Percentiles rank a stretch among this genome's conserved stretches.
These are phyloP conservation scores for Hirschioporus abietinus DNA, from an alignment of 768 basidiomycete species.

Conservation along the genomic window DNA sequence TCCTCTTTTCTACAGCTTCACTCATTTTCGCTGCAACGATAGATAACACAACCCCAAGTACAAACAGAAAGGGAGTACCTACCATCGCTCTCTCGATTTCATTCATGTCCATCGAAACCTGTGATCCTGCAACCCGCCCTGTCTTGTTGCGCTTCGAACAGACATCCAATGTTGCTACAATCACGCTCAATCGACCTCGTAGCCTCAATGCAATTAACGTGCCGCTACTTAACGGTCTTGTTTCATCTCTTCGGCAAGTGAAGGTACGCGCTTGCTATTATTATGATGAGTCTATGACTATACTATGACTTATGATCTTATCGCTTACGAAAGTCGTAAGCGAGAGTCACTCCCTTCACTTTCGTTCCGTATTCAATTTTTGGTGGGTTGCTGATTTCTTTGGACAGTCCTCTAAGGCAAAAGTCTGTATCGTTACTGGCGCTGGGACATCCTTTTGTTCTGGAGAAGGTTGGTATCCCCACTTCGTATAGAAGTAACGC, in stretches of 20 bases:
- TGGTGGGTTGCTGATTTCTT: too few relatives aligned
- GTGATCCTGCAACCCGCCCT: background rate
- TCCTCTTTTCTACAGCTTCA: background rate
- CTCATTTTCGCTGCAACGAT: background rate
- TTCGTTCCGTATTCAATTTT: too few relatives aligned
- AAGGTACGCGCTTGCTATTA: background rate
- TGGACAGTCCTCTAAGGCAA: background rate
- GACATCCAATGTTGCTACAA: background rate
- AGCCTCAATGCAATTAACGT: constrained; percentile 3
- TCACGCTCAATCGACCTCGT: constrained; percentile 2
- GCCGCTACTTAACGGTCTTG: background rate
- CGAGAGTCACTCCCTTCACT: too few relatives aligned
- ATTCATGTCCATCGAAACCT: background rate
- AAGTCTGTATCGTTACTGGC: constrained; percentile 1
- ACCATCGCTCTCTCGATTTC: background rate
- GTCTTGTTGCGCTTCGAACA: background rate
- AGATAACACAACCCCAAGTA: background rate
- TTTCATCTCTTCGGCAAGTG: background rate
- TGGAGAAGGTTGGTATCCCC: background rate
- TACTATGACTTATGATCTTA: too few relatives aligned
- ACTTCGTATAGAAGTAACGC: background rate
- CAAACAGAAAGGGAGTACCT: background rate
- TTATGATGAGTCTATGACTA: background rate
- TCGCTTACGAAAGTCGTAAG: too few relatives aligned
- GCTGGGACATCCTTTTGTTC: constrained; percentile 1